Evolutionary conservation across 257 asterid species (phyloP).

Genomic region (Linaria vulgaris): DNA sequence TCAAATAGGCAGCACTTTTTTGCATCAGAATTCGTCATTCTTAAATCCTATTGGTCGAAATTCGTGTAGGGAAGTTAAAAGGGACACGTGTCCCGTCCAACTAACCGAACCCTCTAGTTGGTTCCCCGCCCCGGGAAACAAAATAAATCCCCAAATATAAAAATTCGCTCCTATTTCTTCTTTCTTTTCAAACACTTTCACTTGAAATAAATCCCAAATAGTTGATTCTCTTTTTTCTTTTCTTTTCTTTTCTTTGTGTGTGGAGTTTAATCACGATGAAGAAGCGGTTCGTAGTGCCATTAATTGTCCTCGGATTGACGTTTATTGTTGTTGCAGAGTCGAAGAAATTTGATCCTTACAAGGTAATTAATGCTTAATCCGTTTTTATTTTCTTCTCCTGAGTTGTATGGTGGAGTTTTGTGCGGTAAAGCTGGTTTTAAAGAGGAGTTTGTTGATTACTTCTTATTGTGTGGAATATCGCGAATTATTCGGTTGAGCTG

Average conservation of each 20-base stretch:
- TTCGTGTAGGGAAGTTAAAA: conserved; percentile 40
- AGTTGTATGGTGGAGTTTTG: background rate
- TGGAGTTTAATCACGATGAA: conserved; percentile 51
- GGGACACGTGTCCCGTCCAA: conserved; percentile 47
- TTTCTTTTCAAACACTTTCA: background rate
- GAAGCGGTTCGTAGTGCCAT: conserved; percentile 24
- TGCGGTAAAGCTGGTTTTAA: background rate
- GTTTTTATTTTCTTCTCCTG: background rate
- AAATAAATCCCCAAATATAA: conserved; percentile 20
- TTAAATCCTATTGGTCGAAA: conserved; percentile 38
- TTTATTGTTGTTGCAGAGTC: conserved; percentile 43
- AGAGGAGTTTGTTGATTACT: background rate
- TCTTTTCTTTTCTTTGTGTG: no score
- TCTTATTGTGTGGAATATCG: background rate
- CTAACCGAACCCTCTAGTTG: conserved; percentile 34
- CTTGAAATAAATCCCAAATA: background rate
- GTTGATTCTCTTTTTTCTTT: background rate
- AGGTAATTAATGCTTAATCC: conserved; percentile 38
- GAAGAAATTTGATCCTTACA: conserved; percentile 65
- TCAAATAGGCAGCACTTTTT: no score
- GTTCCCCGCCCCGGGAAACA: conserved; percentile 33
- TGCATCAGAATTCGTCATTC: no score
- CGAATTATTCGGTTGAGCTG: background rate
- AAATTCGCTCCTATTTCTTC: background rate
- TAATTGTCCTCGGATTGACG: conserved; percentile 34